phyloP scores from a whole-genome alignment of 1,284 basidiomycete genomes.

The Ustilago hordei region DNA sequence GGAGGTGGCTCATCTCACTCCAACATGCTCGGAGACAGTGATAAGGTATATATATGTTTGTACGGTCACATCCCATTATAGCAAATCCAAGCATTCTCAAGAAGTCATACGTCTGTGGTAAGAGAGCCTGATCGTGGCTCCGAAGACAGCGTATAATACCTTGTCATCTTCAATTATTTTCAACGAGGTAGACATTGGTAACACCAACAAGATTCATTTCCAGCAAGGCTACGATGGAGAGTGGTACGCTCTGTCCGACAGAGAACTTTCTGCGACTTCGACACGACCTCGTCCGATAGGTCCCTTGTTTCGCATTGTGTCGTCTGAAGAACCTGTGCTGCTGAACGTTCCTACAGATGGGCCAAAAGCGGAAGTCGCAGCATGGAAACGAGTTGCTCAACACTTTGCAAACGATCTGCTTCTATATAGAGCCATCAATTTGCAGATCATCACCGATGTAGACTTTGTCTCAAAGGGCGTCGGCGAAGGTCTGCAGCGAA shows the following conservation, averaged over 20 bases:
- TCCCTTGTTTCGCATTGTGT: conserved; percentile 37
- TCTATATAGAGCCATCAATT: conserved; percentile 42
- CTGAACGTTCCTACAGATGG: conserved; percentile 31
- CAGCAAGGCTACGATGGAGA: conserved; percentile 1
- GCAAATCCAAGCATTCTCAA: too few species aligned
- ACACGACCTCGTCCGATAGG: conserved; percentile 28
- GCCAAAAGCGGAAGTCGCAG: conserved; percentile 4
- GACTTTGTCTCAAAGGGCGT: conserved; percentile 4
- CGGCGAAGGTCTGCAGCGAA: background rate
- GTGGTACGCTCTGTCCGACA: background rate
- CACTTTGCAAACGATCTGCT: conserved; percentile 46
- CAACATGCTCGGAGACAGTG: too few species aligned
- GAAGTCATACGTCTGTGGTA: too few species aligned
- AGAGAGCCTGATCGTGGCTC: too few species aligned
- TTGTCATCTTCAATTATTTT: too few species aligned
- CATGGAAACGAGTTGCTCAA: conserved; percentile 27
- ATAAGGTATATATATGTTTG: too few species aligned
- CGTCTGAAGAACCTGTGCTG: conserved; percentile 30
- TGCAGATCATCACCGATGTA: conserved; percentile 40
- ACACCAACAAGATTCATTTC: conserved; percentile 6
- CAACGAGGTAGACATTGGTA: background rate
- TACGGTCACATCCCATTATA: too few species aligned
- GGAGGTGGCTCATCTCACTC: too few species aligned
- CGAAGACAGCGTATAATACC: too few species aligned
- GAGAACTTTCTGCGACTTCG: background rate